Base-by-base conservation (phyloP, 139 green algal genomes). In the Chlamydomonas sp. region DNA sequence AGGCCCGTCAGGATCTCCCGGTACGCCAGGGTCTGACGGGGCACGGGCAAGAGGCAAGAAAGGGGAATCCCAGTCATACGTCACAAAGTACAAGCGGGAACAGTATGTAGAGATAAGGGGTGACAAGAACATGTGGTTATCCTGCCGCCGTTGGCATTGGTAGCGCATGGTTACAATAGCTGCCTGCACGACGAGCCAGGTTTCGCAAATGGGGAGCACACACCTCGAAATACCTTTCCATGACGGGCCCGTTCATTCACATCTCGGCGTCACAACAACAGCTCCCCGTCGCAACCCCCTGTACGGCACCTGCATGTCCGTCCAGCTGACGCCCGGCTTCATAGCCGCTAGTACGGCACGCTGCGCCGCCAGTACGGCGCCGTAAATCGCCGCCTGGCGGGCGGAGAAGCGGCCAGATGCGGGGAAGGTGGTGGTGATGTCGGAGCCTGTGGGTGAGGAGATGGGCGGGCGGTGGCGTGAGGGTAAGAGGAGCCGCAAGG, bases 351-450 rank as follows among this genome's bases (percentile, higher is more conserved):
- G 88, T 10, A 98, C 95, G 3, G 78, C 85, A n/a, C 90, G 57
- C 63, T 93, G 90, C 1, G 97, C 97, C 0, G 77, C 67, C 67
- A 98, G 93, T 74, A 99, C 97, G 0, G 92, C 93, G 18, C 96
- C 92, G 88, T 99, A 99, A 16, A 99, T 88, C 1, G 93, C 61
- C 16, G 74, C 82, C 89, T 98, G 96, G 14, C 95, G 80, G 1
- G 87, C 7, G 0, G 91, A 96, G 93, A 99, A 98, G 63, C 90
- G 94, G 81, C 96, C 97, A 77, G 89, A 93, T 81, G 72, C 92
- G 15, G 97, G 97, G 89, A 94, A 97, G 31, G 93, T 95, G 87
- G 91, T 95, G 18, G 97, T 98, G 91, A 98, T 98, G 92, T 98
- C 97, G 49, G 49, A 77, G 73, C 79, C 31, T 49, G 31, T 49